Conservation (phyloP, 768 basidiomycete species). For the Trametes villosa region DNA sequence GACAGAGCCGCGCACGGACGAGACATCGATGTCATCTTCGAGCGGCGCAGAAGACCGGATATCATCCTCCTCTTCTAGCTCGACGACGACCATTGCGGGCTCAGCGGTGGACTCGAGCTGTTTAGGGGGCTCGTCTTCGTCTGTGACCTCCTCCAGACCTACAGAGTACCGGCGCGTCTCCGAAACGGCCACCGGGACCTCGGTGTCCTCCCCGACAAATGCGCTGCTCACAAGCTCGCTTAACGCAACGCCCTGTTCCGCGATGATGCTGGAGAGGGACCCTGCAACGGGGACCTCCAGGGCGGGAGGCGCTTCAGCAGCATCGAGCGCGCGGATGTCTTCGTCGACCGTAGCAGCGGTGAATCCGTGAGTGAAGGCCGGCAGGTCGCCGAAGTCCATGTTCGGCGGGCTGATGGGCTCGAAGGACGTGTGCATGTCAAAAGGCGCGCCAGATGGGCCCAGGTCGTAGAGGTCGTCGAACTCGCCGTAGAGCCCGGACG, state of each 20-base stretch:
- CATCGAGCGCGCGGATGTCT: neutral
- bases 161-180: neutral
- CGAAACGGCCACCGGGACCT: neutral
- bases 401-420: constrained; percentile 21
- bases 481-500: neutral
- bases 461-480: constrained; percentile 17
- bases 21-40: neutral
- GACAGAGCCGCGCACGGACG: neutral
- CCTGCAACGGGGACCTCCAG: neutral
- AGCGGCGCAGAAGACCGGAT: neutral
- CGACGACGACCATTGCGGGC: constrained; percentile 4
- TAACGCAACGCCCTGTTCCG: neutral
- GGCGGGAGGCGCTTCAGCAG: neutral
- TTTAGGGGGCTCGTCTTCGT: neutral
- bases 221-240: neutral
- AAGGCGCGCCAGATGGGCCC: neutral
- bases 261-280: neutral
- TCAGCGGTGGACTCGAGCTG: neutral
- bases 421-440: constrained; percentile 8
- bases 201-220: too few relatives aligned
- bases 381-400: constrained; percentile 26
- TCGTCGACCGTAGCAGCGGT: neutral
- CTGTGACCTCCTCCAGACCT: constrained; percentile 6
- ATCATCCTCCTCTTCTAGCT: constrained; percentile 10
- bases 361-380: neutral